These are phyloP conservation scores for Vitis hybrid DNA, from an alignment of 177 flowering plant genomes.

Conservation along the genomic window DNA sequence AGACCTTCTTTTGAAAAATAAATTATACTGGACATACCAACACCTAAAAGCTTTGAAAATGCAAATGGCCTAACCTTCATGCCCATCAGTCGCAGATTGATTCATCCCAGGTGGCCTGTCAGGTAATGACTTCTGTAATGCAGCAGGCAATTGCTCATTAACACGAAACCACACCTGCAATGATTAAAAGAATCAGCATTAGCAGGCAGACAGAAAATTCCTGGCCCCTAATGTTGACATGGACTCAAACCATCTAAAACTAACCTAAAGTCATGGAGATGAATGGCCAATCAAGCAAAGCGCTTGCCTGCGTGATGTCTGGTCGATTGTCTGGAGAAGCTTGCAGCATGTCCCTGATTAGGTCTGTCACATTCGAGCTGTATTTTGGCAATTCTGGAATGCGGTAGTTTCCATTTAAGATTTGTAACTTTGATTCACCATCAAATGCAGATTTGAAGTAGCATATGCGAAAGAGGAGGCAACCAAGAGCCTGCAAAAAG, in stretches of 20 bases:
- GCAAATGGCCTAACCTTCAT: conserved; percentile 48
- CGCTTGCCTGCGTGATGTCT: conserved; percentile 99
- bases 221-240: conserved; percentile 32
- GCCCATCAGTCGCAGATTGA: conserved; percentile 28
- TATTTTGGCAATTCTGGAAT: conserved; percentile 90
- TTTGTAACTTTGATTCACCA: conserved; percentile 97
- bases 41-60: not conserved
- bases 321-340: conserved; percentile 90
- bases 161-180: conserved; percentile 98
- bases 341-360: conserved; percentile 91
- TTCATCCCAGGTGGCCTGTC: conserved; percentile 62
- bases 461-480: conserved; percentile 89
- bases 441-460: conserved; percentile 96
- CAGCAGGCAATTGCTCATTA: conserved; percentile 74
- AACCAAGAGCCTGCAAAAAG: conserved; percentile 59
- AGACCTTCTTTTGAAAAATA: not conserved
- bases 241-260: conserved; percentile 68
- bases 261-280: conserved; percentile 95
- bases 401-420: conserved; percentile 94
- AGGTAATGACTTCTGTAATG: conserved; percentile 79
- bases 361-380: conserved; percentile 56
- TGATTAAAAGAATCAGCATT: conserved; percentile 24
- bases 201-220: conserved; percentile 27
- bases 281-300: conserved; percentile 98
- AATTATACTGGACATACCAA: not conserved